These are phyloP conservation scores for Alternaria burnsii DNA, from an alignment of 2,329 filamentous ascomycete species.

Conservation along the genomic window DNA sequence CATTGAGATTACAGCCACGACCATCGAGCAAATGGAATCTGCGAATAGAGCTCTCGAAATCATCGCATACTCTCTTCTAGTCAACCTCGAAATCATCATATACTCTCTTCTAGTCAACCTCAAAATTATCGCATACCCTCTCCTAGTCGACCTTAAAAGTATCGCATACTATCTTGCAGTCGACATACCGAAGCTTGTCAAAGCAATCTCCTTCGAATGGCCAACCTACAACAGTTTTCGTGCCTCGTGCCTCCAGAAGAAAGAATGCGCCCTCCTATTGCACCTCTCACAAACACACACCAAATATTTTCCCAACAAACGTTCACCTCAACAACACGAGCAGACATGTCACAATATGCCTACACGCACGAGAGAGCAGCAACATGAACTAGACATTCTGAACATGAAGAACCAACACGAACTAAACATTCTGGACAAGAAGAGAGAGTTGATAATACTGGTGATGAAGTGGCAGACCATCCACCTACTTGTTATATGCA, in stretches of 20 bases:
- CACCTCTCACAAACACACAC: not conserved
- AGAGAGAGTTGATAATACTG: no score
- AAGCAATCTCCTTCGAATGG: not conserved
- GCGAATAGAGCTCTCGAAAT: not conserved
- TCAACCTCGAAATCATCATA: no score
- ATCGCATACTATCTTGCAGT: not conserved
- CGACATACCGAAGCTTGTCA: not conserved
- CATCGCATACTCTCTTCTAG: not conserved
- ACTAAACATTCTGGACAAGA: no score
- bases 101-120: not conserved
- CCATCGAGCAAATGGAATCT: not conserved
- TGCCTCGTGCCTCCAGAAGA: not conserved
- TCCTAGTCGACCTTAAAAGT: no score
- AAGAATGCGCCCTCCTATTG: not conserved
- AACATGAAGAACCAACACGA: not conserved
- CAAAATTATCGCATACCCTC: not conserved
- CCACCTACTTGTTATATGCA: no score
- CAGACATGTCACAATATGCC: no score
- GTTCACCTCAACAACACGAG: no score
- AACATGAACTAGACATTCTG: not conserved
- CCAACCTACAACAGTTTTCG: not conserved
- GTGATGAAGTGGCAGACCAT: no score
- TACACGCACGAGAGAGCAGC: not conserved
- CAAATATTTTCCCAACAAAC: no score
- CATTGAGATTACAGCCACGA: not conserved